Conservation (phyloP, 192 early-diverging fungal genomes). For the Chytriomyces sp. region DNA sequence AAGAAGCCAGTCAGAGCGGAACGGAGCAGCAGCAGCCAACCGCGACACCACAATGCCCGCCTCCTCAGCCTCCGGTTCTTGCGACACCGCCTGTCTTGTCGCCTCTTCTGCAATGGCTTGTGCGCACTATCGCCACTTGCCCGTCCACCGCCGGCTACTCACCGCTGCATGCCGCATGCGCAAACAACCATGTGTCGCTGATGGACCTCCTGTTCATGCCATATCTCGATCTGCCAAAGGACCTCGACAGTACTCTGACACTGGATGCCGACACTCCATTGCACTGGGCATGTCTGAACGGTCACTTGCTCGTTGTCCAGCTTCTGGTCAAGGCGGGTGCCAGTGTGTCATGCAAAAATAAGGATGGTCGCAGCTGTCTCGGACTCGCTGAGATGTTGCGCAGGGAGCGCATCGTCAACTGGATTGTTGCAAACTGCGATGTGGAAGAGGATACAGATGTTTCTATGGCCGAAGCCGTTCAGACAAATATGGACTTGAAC, state of each 20-base stretch:
- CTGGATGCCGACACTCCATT: conserved; percentile 62
- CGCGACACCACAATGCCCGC: conserved; percentile 13
- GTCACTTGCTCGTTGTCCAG: conserved; percentile 71
- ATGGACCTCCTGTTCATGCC: conserved; percentile 45
- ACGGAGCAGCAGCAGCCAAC: not conserved
- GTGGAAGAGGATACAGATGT: conserved; percentile 14
- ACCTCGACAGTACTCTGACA: conserved; percentile 34
- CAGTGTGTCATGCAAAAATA: conserved; percentile 45
- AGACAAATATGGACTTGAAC: conserved; percentile 4
- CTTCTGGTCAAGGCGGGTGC: conserved; percentile 65
- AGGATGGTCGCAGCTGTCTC: conserved; percentile 37
- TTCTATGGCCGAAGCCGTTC: conserved; percentile 9
- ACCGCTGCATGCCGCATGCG: conserved; percentile 80
- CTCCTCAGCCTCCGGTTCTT: conserved; percentile 15
- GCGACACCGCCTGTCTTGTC: conserved; percentile 1
- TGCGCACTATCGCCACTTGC: conserved; percentile 30
- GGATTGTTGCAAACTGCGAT: conserved; percentile 34
- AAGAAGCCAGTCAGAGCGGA: not conserved
- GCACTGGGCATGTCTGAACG: conserved; percentile 88
- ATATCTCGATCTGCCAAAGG: conserved; percentile 23
- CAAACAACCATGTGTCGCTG: conserved; percentile 77
- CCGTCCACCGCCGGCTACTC: conserved; percentile 51
- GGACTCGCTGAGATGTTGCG: conserved; percentile 29
- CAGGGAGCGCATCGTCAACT: conserved; percentile 25
- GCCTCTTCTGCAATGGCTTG: conserved; percentile 36